phyloP scores from a whole-genome alignment of 2,329 filamentous ascomycete species.

The Xylaria sp. region DNA sequence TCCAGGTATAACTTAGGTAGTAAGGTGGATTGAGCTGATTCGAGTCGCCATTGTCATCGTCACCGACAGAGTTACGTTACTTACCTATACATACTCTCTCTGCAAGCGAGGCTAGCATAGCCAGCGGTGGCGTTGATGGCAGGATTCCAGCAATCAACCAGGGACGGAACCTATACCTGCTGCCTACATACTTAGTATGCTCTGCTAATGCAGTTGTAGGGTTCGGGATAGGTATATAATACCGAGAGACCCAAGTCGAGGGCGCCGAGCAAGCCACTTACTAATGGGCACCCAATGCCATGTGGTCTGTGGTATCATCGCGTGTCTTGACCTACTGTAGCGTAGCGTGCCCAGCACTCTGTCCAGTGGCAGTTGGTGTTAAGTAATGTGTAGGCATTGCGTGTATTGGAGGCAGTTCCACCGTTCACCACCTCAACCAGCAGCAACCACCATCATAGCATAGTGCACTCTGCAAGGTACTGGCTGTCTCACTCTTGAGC shows the following conservation, averaged over 20 bases:
- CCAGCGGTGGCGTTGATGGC: slow-evolving; percentile 15
- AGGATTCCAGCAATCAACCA: slow-evolving; percentile 5
- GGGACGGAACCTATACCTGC: neutral
- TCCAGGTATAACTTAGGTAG: no score
- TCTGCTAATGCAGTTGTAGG: neutral
- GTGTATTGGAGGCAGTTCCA: slow-evolving; percentile 23
- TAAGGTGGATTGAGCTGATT: neutral
- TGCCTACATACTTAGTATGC: neutral
- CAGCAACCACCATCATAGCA: neutral
- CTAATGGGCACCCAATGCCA: slow-evolving; percentile 33
- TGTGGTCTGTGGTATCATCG: slow-evolving; percentile 39
- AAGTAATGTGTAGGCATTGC: neutral
- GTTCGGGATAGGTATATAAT: neutral
- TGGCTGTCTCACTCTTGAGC: slow-evolving; percentile 11
- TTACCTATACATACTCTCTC: neutral
- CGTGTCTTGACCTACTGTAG: slow-evolving; percentile 28
- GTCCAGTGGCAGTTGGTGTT: neutral
- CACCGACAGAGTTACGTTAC: slow-evolving; percentile 8
- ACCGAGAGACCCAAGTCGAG: slow-evolving; percentile 32
- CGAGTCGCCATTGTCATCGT: slow-evolving; percentile 1
- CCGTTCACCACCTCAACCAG: slow-evolving; percentile 28
- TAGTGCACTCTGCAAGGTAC: slow-evolving; percentile 36
- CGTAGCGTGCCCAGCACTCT: neutral
- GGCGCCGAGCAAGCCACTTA: slow-evolving; percentile 37
- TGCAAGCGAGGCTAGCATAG: slow-evolving; percentile 5